These are phyloP conservation scores for Euphorbia schlechtendalii DNA, from an alignment of 441 rosid genomes.

Conservation along the genomic window DNA sequence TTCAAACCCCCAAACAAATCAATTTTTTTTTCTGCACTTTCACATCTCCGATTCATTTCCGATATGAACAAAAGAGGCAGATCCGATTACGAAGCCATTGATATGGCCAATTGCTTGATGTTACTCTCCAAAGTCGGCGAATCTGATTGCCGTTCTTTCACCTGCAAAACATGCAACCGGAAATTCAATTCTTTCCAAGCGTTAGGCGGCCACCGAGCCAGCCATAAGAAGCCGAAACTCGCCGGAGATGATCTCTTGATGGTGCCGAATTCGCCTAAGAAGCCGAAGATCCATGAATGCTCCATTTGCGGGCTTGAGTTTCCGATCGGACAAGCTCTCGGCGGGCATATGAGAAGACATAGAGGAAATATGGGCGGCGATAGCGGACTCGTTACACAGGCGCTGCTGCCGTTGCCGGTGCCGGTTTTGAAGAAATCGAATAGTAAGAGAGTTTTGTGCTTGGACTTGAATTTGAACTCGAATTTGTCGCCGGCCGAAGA, in stretches of 20 bases:
- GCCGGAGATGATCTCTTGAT: conserved; percentile 16
- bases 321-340: conserved; percentile 81
- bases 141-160: conserved; percentile 38
- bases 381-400: conserved; percentile 22
- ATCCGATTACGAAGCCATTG: conserved; percentile 25
- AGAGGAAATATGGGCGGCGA: conserved; percentile 22
- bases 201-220: conserved; percentile 88
- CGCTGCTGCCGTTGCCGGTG: conserved; percentile 23
- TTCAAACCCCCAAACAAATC: too few species aligned
- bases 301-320: conserved; percentile 82
- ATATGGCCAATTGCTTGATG: conserved; percentile 64
- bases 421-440: conserved; percentile 55
- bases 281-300: conserved; percentile 67
- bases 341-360: conserved; percentile 95
- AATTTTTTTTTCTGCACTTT: too few species aligned
- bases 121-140: conserved; percentile 60
- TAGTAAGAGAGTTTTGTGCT: conserved; percentile 43
- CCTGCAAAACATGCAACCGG: conserved; percentile 74
- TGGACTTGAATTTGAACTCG: conserved; percentile 77
- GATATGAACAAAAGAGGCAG: conserved; percentile 48
- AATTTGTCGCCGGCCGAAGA: conserved; percentile 50
- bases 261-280: conserved; percentile 24
- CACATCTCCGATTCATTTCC: too few species aligned
- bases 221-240: conserved; percentile 68
- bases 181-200: conserved; percentile 83